Evolutionary conservation across 495 filamentous ascomycete genomes (phyloP), one percentile per base, ranked within the genome.

Genomic region (Xeromyces bisporus): DNA sequence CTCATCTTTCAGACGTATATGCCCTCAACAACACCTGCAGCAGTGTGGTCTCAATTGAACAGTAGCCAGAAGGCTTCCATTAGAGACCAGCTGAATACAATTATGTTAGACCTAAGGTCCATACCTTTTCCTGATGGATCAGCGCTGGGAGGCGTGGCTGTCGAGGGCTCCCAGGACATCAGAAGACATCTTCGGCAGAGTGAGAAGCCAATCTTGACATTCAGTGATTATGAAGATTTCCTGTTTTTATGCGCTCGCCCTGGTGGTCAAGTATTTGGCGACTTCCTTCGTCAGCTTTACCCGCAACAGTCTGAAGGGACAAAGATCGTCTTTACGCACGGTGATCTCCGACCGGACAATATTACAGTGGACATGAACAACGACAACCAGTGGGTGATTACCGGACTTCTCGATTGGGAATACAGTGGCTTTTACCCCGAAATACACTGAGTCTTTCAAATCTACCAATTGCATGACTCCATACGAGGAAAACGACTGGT

Each of bases 381-480:
- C 9, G 28, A 38, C 47, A 27, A 27, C 11, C n/a, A 40, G 6
- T 49, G 37, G 14, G 35, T 34, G 14, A 38, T 67, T 21, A 47
- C 50, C 31, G 62, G 51, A n/a, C 47, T 70, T 34, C 36, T 69
- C 16, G 65, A 69, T 37, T 69, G 60, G 64, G 60, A 63, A 41
- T 51, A 54, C 17, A 49, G 60, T 25, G 60, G 63, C 1, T 67
- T 55, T 46, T 66, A 62, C 37, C 58, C 60, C 11, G 38, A n/a
- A 48, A 15, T 65, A 66, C 42, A 67, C 55, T 54, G 62, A 65
- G 38, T 55, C 41, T 26, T 30, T 39, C 13, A 34, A 37, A 26
- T 48, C 33, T 14, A 42, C 43, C 3, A 40, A 40, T 8, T 50
- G 41, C 34, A 15, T 46, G 14, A 10, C 18, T 6, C 35, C 37